Base-by-base conservation (phyloP, 176 grass and related monocot species). In the Secale cereale region DNA sequence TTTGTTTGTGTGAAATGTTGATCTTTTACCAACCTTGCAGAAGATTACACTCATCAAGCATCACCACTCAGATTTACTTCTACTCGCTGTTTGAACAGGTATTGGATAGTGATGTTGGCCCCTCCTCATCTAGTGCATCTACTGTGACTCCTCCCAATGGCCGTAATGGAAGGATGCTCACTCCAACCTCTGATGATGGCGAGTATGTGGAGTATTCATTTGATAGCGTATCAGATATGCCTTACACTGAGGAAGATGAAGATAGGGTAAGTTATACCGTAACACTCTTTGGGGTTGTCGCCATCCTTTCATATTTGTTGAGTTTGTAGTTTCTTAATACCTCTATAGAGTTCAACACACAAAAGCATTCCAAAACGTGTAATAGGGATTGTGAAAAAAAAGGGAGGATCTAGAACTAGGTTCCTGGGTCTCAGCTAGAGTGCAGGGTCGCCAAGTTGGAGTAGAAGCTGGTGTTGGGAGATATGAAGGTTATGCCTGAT, bases 191-290 rank as follows among this genome's bases (percentile, higher is more conserved):
- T 83, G 84, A 89, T 72, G 93, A 96, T 66, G 81, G 86, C 35
- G 93, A 98, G 78, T 99, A 87, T 78, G 80, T 94, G 81, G 97
- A 99, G 79, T 99, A 92, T 85, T 92, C 93, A 40, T 94, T 95
- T 76, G 93, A 94, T 83, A 87, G 88, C 20, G 84, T 90, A 54
- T 86, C 93, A 63, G 97, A 91, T 33, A 90, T 96, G 80, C 93
- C 97, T 31, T 92, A 87, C 89, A 99, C 89, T 0, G 82, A 82
- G 67, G 93, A 94, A 79, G 93, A 99, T 76, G 97, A 99, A 89
- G 82, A 99, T 88, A 99, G 93, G 82, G 97, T 99, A 96, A 76
- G 90, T 81, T 70, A 75, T 69, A 78, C 35, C 40, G 74, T 45
- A 70, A 72, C 61, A 56, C 46, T 36, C 33, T 86, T 59, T 27